These are phyloP conservation scores for Zymoseptoria passerinii DNA, from an alignment of 2,329 filamentous ascomycete species.

Conservation along the genomic window DNA sequence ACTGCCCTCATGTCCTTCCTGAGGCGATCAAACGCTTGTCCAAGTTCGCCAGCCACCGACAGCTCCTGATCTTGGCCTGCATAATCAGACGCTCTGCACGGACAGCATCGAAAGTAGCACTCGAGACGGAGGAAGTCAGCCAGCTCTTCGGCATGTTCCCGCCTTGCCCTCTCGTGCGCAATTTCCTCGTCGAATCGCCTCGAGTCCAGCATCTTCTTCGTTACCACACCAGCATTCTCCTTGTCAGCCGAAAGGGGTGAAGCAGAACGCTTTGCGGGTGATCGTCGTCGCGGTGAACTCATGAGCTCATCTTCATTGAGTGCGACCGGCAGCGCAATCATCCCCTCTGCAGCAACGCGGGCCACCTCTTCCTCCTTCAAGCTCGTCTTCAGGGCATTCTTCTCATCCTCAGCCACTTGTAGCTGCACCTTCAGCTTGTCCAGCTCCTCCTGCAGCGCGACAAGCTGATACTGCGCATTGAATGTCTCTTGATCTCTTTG, in stretches of 20 bases:
- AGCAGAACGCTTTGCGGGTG: conserved; percentile 36
- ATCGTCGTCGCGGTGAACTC: conserved; percentile 40
- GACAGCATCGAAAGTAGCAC: conserved; percentile 60
- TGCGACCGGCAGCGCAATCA: conserved; percentile 52
- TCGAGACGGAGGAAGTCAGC: conserved; percentile 70
- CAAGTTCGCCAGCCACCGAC: conserved; percentile 9
- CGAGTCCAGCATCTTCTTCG: conserved; percentile 39
- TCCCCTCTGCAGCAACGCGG: conserved; percentile 63
- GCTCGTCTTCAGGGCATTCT: conserved; percentile 63
- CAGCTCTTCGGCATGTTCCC: conserved; percentile 61
- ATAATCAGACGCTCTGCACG: conserved; percentile 42
- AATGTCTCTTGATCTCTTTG: conserved; percentile 63
- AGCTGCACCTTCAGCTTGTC: conserved; percentile 55
- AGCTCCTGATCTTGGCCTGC: conserved; percentile 26
- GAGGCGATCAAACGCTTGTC: conserved; percentile 14
- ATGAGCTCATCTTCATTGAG: conserved; percentile 52
- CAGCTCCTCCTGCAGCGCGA: conserved; percentile 58
- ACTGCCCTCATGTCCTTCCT: conserved; percentile 27
- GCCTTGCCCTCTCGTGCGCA: conserved; percentile 47
- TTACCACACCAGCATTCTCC: conserved; percentile 34
- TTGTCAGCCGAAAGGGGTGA: conserved; percentile 42
- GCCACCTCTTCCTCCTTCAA: conserved; percentile 66
- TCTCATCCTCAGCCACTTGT: conserved; percentile 61
- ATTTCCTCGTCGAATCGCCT: conserved; percentile 46
- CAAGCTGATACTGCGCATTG: conserved; percentile 56